A percentile compares a stretch with the other conserved stretches of the same genome.
phyloP scores from a whole-genome alignment of 2,329 filamentous ascomycete species.

The Celoporthe dispersa region DNA sequence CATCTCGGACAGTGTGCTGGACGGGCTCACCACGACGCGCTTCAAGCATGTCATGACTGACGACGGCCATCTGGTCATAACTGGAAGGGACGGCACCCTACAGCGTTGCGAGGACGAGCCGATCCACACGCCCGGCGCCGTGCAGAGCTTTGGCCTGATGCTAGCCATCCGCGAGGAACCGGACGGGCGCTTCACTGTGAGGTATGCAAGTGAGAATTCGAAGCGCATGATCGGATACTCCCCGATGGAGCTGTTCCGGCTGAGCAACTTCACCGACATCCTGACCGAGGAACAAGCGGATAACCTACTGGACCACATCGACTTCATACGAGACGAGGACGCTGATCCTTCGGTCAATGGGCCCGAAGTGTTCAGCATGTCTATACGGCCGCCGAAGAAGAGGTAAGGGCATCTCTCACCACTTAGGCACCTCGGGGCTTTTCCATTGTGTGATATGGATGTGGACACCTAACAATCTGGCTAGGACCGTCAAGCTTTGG shows the following conservation, averaged over 20 bases:
- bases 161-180: conserved; percentile 73
- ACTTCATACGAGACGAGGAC: conserved; percentile 85
- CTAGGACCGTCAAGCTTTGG: conserved; percentile 73
- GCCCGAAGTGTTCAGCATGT: conserved; percentile 83
- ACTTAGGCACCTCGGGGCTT: no score
- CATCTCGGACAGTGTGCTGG: conserved; percentile 10
- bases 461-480: not conserved
- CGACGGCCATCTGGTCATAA: conserved; percentile 81
- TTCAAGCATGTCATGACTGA: conserved; percentile 80
- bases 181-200: conserved; percentile 70
- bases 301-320: conserved; percentile 82
- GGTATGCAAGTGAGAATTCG: conserved; percentile 82
- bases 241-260: conserved; percentile 73
- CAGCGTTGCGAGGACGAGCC: conserved; percentile 90
- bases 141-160: conserved; percentile 80
- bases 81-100: conserved; percentile 72
- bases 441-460: not conserved
- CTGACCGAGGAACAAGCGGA: conserved; percentile 83
- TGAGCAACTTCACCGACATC: conserved; percentile 81
- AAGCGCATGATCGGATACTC: conserved; percentile 75
- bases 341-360: conserved; percentile 76
- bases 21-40: conserved; percentile 65
- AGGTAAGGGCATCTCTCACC: conserved; percentile 34
- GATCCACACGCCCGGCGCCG: conserved; percentile 82
- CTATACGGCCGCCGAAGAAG: conserved; percentile 63